Conservation (phyloP, 1,284 basidiomycete genomes). For the Fomes fomentarius region DNA sequence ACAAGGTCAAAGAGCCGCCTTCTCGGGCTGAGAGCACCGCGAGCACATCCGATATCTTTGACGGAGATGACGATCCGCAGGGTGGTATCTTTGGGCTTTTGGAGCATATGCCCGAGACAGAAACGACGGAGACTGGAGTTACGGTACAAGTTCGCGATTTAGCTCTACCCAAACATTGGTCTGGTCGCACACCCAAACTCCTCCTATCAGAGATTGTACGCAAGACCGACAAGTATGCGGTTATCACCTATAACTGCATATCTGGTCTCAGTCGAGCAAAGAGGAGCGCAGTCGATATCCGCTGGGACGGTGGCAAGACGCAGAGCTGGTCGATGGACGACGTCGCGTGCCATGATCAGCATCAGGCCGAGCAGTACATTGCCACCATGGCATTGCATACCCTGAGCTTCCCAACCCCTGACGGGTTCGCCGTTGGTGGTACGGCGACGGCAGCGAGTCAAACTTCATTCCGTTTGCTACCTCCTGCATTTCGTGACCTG, state of each 20-base stretch:
- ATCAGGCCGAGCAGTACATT: constrained; percentile 91
- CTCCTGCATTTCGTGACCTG: constrained; percentile 84
- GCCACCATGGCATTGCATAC: constrained; percentile 85
- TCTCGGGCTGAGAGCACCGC: constrained; percentile 13
- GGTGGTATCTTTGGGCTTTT: constrained; percentile 81
- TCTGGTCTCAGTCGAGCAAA: constrained; percentile 74
- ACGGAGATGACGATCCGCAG: constrained; percentile 56
- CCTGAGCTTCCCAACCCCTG: constrained; percentile 63
- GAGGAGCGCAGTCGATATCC: constrained; percentile 70
- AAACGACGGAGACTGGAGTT: constrained; percentile 55
- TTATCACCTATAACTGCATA: constrained; percentile 66
- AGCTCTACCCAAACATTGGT: constrained; percentile 81
- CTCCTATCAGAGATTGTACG: constrained; percentile 67
- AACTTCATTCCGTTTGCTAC: constrained; percentile 75
- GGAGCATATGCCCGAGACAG: constrained; percentile 64
- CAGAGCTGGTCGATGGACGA: constrained; percentile 86
- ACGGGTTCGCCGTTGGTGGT: constrained; percentile 61
- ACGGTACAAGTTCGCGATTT: constrained; percentile 74
- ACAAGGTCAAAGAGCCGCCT: constrained; percentile 14
- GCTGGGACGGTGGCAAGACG: constrained; percentile 68
- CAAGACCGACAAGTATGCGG: constrained; percentile 76
- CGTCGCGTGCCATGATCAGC: constrained; percentile 77
- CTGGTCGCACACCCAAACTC: constrained; percentile 74
- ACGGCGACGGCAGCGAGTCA: constrained; percentile 45
- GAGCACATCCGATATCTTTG: constrained; percentile 48